Evolutionary conservation across 495 filamentous ascomycete species (phyloP), one percentile per base, ranked within the genome.

Genomic region (Lophiostoma macrostomum): DNA sequence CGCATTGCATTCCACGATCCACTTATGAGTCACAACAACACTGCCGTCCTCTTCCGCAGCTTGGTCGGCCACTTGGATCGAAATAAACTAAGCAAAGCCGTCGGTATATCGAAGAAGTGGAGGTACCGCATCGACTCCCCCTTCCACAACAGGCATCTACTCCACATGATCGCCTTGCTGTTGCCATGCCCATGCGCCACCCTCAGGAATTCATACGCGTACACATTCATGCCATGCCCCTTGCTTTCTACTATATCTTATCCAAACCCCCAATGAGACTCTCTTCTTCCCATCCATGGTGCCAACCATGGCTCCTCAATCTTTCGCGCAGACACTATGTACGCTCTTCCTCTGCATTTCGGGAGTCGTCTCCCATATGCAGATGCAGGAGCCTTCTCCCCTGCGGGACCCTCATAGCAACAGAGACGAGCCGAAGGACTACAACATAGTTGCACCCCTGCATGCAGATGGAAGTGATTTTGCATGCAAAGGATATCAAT

Each of bases 401-500:
- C 70, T 85, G 45, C 45, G 45, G 1, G 53, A 57, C 22, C 53
- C 53, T n/a, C 44, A 57, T 18, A 44, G 37, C 68, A 74, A 72
- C 60, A 16, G 53, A 12, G 63, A 66, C 51, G 63, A 83, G 81
- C 72, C 70, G 13, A 67, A 74, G 50, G 75, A 84, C 69, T 82
- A 77, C 67, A 63, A 64, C 53, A 79, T 80, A 66, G 79, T 76
- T 1, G 65, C 73, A 4, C 83, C 84, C 11, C 74, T 85, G 46
- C 63, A 60, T 29, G 49, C 47, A 4, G 57, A 49, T 32, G 77
- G 79, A 18, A 67, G 71, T 19, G 68, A 83, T 64, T 86, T 74
- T 63, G 80, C 83, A 3, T 87, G 84, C 77, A 85, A 85, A 71
- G 79, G 79, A n/a, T 80, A 85, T 62, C 76, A 80, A 18, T 70